Base-by-base conservation (phyloP, 768 basidiomycete species). In the Tephrocybe sp. region DNA sequence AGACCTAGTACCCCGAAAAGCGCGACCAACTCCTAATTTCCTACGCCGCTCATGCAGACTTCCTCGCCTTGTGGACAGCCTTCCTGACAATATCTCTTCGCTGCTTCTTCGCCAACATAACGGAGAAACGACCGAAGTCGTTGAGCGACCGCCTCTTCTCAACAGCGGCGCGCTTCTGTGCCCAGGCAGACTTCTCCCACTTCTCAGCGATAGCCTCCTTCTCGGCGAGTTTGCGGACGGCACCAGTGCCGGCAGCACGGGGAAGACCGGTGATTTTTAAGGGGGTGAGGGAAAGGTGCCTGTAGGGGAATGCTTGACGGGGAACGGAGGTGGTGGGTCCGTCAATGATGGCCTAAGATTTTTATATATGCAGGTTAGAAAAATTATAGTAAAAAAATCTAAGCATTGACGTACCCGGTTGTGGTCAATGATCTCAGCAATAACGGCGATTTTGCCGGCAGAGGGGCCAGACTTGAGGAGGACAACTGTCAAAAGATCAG, bases 361-460 rank as follows among this genome's bases (percentile, higher is more conserved):
- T 16, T n/a, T n/a, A n/a, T n/a, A n/a, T n/a, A n/a, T n/a, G n/a
- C 17, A 42, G 41, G 54, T 46, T 39, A 19, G 16, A 45, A 32
- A 45, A 36, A 33, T 23, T 23, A 30, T 36, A 41, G 4, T 35
- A 31, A 19, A 19, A 39, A 33, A 10, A 17, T 42, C n/a, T n/a
- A 14, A 11, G 30, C 12, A 16, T 10, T 10, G 16, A 70, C 89
- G 55, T 67, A 97, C 96, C 68, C 95, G 85, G 79, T 94, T 96
- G 81, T 98, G 96, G 83, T 98, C 97, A 58, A 98, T 95, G 72
- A 98, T 95, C 72, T 98, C 94, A 45, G 84, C 86, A 69, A 99
- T 95, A 57, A 93, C 88, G 49, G 97, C 97, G 62, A 97, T 91
- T 71, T 86, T 89, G 60, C 94, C 94, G 39, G 83, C 77, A 52